phyloP scores from a whole-genome alignment of 2,329 filamentous ascomycete species.

The Hymenoscyphus linearis region DNA sequence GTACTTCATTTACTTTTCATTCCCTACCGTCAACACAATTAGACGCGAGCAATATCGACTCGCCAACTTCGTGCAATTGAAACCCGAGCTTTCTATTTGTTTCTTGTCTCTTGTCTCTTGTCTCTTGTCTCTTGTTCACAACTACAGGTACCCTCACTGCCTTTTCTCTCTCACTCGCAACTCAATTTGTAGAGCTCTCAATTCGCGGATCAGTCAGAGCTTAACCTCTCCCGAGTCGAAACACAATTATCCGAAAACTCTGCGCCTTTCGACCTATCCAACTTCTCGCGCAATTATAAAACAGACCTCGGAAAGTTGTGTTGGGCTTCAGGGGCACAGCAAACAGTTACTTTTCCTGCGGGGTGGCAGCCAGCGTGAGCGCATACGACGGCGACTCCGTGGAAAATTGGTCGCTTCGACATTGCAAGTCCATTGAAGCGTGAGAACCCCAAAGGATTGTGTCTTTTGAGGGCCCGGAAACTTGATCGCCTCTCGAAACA shows the following conservation, averaged over 20 bases:
- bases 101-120: too few relatives aligned
- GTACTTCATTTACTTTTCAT: background rate
- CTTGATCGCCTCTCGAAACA: constrained; percentile 1
- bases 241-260: background rate
- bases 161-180: background rate
- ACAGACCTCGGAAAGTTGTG: background rate
- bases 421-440: background rate
- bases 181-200: background rate
- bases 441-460: background rate
- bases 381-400: background rate
- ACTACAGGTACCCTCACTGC: background rate
- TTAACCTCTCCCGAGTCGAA: background rate
- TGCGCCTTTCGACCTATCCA: background rate
- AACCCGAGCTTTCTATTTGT: background rate
- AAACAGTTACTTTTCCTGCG: background rate
- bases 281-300: background rate
- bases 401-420: background rate
- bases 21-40: background rate
- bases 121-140: background rate
- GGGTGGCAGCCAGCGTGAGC: background rate
- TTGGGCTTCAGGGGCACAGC: background rate
- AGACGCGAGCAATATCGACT: background rate
- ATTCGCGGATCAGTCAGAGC: background rate
- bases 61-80: background rate
- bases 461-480: background rate